Conservation (phyloP, 768 basidiomycete genomes). For the Tricholoma sp. region DNA sequence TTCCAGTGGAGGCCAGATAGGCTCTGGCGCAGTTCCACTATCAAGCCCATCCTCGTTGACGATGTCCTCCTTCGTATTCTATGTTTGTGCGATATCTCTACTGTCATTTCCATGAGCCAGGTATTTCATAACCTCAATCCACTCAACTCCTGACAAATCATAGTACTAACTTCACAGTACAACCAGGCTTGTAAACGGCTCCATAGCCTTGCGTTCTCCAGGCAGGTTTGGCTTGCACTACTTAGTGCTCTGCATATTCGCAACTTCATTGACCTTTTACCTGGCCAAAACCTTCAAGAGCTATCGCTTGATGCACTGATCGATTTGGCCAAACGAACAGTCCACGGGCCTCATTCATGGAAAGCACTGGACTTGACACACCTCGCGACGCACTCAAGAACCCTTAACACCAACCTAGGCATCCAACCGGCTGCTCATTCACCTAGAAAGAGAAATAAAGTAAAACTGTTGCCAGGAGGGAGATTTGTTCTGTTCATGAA, state of each 20-base stretch:
- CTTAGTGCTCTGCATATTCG: not conserved
- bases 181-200: not conserved
- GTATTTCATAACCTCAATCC: not conserved
- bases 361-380: too few relatives aligned
- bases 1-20: too few relatives aligned
- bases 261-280: not conserved
- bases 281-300: not conserved
- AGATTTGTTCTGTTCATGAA: too few relatives aligned
- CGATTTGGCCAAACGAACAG: not conserved
- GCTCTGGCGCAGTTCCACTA: too few relatives aligned
- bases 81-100: not conserved
- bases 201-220: not conserved
- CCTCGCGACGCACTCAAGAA: too few relatives aligned
- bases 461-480: too few relatives aligned
- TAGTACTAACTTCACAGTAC: not conserved
- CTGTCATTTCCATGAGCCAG: conserved; percentile 1
- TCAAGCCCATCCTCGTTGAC: not conserved
- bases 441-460: too few relatives aligned
- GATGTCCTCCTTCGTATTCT: not conserved
- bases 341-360: not conserved
- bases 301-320: not conserved
- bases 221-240: not conserved
- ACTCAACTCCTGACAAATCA: not conserved
- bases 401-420: too few relatives aligned
- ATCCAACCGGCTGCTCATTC: too few relatives aligned